A percentile compares a stretch with the other conserved stretches of the same genome.
These are phyloP conservation scores for Spiraea crenata DNA, from an alignment of 331 rosid genomes.

Conservation along the genomic window DNA sequence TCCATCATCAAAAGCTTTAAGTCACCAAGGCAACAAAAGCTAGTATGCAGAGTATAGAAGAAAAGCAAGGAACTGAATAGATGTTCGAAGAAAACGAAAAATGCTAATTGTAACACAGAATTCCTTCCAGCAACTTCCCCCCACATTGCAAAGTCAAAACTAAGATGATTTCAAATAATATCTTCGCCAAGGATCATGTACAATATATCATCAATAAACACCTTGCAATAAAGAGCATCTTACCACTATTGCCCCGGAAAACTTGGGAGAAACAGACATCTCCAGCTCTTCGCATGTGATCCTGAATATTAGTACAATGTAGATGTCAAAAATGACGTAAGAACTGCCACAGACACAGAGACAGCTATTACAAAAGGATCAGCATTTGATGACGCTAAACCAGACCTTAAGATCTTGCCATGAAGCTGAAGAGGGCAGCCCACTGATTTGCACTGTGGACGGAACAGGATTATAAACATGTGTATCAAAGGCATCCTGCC, in stretches of 20 bases:
- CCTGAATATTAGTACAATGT: constrained; percentile 40
- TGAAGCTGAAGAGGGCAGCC: constrained; percentile 95
- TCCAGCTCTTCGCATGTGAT: constrained; percentile 99
- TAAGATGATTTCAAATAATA: background rate
- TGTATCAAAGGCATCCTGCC: constrained; percentile 8
- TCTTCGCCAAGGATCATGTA: background rate
- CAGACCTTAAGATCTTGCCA: constrained; percentile 99
- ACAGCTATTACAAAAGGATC: background rate
- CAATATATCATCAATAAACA: background rate
- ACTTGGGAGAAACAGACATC: constrained; percentile 99
- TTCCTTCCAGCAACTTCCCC: background rate
- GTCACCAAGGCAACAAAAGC: background rate
- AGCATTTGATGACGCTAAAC: constrained; percentile 3
- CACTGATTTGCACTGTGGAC: constrained; percentile 70
- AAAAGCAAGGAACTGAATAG: background rate
- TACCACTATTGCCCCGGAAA: constrained; percentile 93
- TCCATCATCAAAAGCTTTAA: background rate
- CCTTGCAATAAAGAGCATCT: constrained; percentile 19
- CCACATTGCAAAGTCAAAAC: background rate
- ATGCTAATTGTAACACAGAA: background rate
- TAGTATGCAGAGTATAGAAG: background rate
- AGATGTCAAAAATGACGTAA: constrained; percentile 1
- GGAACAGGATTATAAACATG: constrained; percentile 14
- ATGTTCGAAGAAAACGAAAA: background rate
- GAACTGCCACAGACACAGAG: background rate